Evolutionary conservation across 257 asterid species (phyloP).

Genomic region (Solanum rostratum): DNA sequence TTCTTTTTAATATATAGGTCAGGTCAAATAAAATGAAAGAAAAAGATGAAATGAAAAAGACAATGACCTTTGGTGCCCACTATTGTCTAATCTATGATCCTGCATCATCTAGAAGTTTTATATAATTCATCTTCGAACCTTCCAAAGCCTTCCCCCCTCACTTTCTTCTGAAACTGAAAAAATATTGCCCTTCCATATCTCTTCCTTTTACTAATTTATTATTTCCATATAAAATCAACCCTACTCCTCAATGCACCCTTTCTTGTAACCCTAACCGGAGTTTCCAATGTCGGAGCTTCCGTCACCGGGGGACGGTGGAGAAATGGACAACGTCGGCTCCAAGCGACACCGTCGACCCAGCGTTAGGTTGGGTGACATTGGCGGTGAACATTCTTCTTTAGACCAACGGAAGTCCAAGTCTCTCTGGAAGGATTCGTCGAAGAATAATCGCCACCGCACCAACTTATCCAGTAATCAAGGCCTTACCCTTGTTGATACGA

Average conservation of each 20-base stretch:
- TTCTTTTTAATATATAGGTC: too few relatives aligned
- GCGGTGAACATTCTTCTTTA: neutral
- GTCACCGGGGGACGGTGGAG: neutral
- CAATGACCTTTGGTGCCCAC: neutral
- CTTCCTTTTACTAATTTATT: neutral
- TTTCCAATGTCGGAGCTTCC: neutral
- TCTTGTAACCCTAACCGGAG: neutral
- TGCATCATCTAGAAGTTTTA: neutral
- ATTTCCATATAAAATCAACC: neutral
- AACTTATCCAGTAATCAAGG: conserved; percentile 1
- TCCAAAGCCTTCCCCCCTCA: neutral
- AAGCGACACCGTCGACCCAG: conserved; percentile 17
- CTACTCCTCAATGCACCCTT: neutral
- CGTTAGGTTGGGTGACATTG: conserved; percentile 11
- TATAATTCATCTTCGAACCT: neutral
- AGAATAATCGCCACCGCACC: neutral
- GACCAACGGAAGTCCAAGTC: neutral
- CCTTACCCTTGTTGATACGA: neutral
- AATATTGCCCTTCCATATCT: neutral
- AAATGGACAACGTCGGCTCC: neutral
- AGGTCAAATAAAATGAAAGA: too few relatives aligned
- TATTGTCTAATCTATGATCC: neutral
- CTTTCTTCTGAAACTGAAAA: neutral
- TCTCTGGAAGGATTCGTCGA: neutral
- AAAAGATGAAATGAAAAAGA: neutral